Evolutionary conservation across 2,329 filamentous ascomycete species (phyloP).

Genomic region (Cladosporium velox): DNA sequence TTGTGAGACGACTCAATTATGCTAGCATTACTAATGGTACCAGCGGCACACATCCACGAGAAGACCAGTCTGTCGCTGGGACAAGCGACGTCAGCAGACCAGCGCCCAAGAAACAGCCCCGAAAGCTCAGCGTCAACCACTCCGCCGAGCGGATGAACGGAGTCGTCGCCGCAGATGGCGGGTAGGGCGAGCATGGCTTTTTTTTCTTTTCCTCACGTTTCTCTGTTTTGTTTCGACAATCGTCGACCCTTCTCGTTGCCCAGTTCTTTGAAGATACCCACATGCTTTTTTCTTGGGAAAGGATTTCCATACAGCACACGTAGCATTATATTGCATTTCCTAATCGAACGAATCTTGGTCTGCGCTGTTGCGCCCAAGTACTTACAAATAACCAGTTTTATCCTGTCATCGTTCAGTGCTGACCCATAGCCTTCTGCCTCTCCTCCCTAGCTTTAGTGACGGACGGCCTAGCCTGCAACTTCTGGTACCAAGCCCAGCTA

Average conservation of each 20-base stretch:
- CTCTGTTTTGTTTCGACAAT: background rate
- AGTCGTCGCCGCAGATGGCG: background rate
- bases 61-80: constrained; percentile 2
- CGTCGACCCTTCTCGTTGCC: background rate
- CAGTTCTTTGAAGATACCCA: constrained; percentile 8
- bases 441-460: constrained; percentile 36
- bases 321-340: background rate
- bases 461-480: constrained; percentile 31
- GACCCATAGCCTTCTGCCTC: constrained; percentile 27
- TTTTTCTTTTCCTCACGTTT: background rate
- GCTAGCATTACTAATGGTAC: constrained; percentile 11
- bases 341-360: background rate
- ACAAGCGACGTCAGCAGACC: background rate
- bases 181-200: background rate
- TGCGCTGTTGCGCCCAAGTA: background rate
- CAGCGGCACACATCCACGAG: background rate
- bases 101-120: constrained; percentile 7
- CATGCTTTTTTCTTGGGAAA: constrained; percentile 1
- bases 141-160: background rate
- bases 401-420: background rate
- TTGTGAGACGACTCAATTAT: constrained; percentile 11
- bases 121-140: constrained; percentile 10
- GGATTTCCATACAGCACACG: constrained; percentile 7
- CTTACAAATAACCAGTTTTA: background rate
- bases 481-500: constrained; percentile 35